Base-by-base conservation (phyloP, 2,329 filamentous ascomycete genomes). In the Seiridium unicorne region DNA sequence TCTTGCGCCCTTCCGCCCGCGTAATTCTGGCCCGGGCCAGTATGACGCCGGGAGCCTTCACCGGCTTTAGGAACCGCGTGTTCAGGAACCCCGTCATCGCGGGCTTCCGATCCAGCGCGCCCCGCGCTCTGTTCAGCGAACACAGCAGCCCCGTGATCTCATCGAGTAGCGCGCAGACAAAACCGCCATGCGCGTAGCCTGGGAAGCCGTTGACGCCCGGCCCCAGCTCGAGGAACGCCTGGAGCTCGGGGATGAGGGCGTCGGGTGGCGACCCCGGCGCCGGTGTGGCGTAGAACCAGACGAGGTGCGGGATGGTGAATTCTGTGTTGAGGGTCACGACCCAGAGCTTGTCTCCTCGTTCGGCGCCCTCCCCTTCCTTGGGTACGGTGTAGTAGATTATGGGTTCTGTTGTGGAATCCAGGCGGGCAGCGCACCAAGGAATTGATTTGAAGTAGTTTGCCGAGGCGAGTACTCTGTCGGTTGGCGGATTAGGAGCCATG, bases 141-240 rank as follows among this genome's bases (percentile, higher is more conserved):
- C 53, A 55, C 3, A 55, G 5, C 1, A 77, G 71, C 0, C 81
- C 81, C 70, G 79, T 80, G 3, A 70, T 66, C 65, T 84, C 81
- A 61, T 84, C 81, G 34, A 84, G 65, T 13, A 84, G 60, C 0
- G 77, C 77, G 1, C 78, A 76, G 5, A 78, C 73, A 35, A 83
- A 76, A 1, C 81, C 81, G 9, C 82, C 81, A 64, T 84, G 82
- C 3, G 74, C 65, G 9, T 79, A 74, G 5, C 71, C 60, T 1
- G 79, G 73, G 60, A 77, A 77, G 3, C 82, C 81, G 63, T 82
- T 81, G 55, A 83, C 63, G n/a, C 75, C 79, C 48, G 73, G 65
- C 1, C 78, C 80, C 1, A 84, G 69, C 47, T 11, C 35, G 35
- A 26, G 13, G 10, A 60, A 49, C 8, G 58, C 51, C 34, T 34